Percentiles rank a stretch among this genome's conserved stretches.
These are phyloP conservation scores for Mollisiaceae sp. DNA, from an alignment of 2,329 filamentous ascomycete species.

Conservation along the genomic window DNA sequence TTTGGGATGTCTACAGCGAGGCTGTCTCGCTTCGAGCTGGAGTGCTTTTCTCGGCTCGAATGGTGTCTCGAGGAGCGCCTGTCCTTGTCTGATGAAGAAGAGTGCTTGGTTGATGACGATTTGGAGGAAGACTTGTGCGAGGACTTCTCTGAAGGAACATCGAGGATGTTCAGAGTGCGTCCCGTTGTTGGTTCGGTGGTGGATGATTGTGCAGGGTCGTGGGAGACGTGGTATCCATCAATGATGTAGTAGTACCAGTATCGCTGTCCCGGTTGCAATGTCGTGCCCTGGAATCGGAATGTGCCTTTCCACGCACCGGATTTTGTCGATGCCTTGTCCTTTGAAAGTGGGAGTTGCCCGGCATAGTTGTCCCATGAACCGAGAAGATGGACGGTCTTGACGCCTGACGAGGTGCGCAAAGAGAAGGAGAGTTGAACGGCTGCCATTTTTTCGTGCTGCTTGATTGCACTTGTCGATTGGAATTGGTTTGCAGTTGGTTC, in stretches of 20 bases:
- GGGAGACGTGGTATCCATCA: slow-evolving; percentile 96
- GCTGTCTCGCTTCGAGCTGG: slow-evolving; percentile 49
- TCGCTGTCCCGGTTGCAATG: slow-evolving; percentile 84
- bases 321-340: slow-evolving; percentile 82
- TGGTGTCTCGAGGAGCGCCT: slow-evolving; percentile 50
- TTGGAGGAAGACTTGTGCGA: slow-evolving; percentile 50
- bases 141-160: slow-evolving; percentile 70
- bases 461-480: slow-evolving; percentile 35
- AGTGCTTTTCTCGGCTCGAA: slow-evolving; percentile 45
- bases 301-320: slow-evolving; percentile 93
- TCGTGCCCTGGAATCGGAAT: slow-evolving; percentile 90
- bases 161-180: slow-evolving; percentile 96
- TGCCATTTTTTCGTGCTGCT: slow-evolving; percentile 70
- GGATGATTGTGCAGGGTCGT: slow-evolving; percentile 89
- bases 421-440: slow-evolving; percentile 93
- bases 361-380: slow-evolving; percentile 98
- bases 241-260: slow-evolving; percentile 99
- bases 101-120: slow-evolving; percentile 45
- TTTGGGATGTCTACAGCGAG: slow-evolving; percentile 75
- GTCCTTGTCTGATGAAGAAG: slow-evolving; percentile 46
- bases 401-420: slow-evolving; percentile 92
- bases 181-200: slow-evolving; percentile 95
- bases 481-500: slow-evolving; percentile 44
- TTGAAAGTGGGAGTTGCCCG: slow-evolving; percentile 91
- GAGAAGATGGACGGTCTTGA: slow-evolving; percentile 97